Base-by-base conservation (phyloP, 495 filamentous ascomycete genomes). In the Penicillium angulare region DNA sequence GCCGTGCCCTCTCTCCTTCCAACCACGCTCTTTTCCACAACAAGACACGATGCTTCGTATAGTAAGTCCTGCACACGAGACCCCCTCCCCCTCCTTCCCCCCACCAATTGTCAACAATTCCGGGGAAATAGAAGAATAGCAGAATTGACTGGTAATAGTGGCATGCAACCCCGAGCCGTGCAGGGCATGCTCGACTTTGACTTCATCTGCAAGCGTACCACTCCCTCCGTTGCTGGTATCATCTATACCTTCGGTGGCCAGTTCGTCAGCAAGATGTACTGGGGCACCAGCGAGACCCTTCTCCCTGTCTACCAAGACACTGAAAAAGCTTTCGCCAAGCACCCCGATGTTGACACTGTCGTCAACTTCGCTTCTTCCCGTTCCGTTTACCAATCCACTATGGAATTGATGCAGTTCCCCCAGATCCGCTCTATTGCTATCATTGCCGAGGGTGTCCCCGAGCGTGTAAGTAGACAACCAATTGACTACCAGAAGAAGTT, bases 231-330 rank as follows among this genome's bases (percentile, higher is more conserved):
- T 43, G 93, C 93, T 57, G 93, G 91, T 74, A 98, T 98, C 75
- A 97, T 98, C 78, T 98, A 98, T 81, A 97, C 93, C 60, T 98
- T 98, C 68, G 93, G 93, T 73, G 93, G 93, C 47, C 93, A 98
- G 71, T 98, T 97, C 85, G 95, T 98, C 60, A 96, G 91, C 83
- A 98, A 98, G 86, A 98, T 98, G 93, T 86, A 98, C 85, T 98
- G 93, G 93, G 93, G 93, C 64, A 98, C 93, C 56, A 97, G 92
- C 76, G 93, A 98, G 82, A 98, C 93, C 38, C 87, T 98, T 31
- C 88, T 98, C 46, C 95, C 95, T 45, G 93, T 98, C 67, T 98
- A 98, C 82, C 92, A 98, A 77, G 84, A 89, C 57, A 89, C 92
- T 27, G 76, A 83, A 63, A 96, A 97, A 80, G 93, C 93, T 53